Evolutionary conservation across 75 land plant genomes (phyloP), one percentile per base, ranked within the genome.

Genomic region (Cupressus sempervirens): DNA sequence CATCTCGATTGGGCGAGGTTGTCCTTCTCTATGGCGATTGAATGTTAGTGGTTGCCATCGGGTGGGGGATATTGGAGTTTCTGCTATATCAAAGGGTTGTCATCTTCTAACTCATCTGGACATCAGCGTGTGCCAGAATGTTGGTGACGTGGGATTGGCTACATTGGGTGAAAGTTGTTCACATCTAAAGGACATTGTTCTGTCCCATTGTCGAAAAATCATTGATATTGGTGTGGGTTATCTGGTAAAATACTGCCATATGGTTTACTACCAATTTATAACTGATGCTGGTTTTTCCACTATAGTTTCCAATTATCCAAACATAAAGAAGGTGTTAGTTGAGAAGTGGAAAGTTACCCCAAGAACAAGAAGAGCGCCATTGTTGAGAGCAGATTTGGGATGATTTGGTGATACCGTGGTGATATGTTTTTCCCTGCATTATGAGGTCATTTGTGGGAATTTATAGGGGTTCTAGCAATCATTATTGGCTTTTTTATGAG

Each of bases 41-140:
- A 96, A 93, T 88, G 95, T 96, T 52, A 94, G 98, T 88, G 98
- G 98, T 18, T 95, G 98, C 82, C 89, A 91, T 85, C 89, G 89
- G 65, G 91, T 96, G 88, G 93, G 95, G 20, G 95, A 95, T 87
- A 88, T 85, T 89, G 98, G 97, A 82, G 81, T 96, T 16, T 88
- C 84, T 48, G 95, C 97, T 53, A 89, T 96, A 85, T 94, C 98
- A 34, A 93, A 90, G 87, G 93, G 97, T 34, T 96, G 94, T 70
- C 98, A 94, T 40, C 81, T 86, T 16, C 91, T 96, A 14, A 84
- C 84, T 84, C 89, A 86, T 82, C 83, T 96, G 29, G 98, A 96
- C 86, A 88, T 92, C 35, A 96, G 97, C 77, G 97, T 96, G 23
- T 96, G 96, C 53, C 92, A 96, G 98, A 90, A 92, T 82, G 82